Evolutionary conservation across 179 eudicot species (phyloP), one percentile per base, ranked within the genome.

Genomic region (Spergularia azorica): DNA sequence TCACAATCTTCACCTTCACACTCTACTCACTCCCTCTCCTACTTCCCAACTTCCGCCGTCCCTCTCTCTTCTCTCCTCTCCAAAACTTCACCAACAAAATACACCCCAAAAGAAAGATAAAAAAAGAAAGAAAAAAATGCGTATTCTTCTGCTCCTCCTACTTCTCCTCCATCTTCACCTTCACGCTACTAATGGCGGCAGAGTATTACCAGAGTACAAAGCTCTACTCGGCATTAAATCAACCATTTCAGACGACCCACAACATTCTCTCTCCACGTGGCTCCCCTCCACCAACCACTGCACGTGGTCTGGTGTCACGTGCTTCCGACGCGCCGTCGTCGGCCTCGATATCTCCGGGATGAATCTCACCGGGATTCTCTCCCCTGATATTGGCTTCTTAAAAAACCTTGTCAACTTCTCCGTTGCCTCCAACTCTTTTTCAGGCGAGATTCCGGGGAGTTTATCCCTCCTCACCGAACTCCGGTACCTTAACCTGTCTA

Each of bases 321-420:
- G 98, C 83, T 84, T 83, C 73, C 0, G 79, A 58, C 7, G 43
- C 61, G 3, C 2, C 52, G 95, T 94, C 39, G 77, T 76, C 4
- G 77, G 90, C 1, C 84, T 94, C n/a, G 85, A 94, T 65, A 68
- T 94, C 75, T 83, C 93, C 63, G 83, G 81, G 2, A 68, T 51
- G 2, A 83, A 87, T 76, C 90, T 94, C 79, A 73, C 94, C 69
- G 98, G 98, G 0, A 83, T 84, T 0, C 89, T 93, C 39, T 84
- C 97, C 9, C 71, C 92, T 9, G 86, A 82, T 63, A 38, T 92
- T 12, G 87, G 86, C 9, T 73, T 75, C 46, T 81, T 91, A 54
- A 71, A 18, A 0, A 78, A 18, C 76, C 84, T 93, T n/a, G 71
- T 77, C 6, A 87, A 91, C 83, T 85, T 91, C 38, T 63, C 92